A percentile compares a stretch with the other conserved stretches of the same genome.
phyloP scores from a whole-genome alignment of 768 basidiomycete species.

The Hypholoma fasciculare region DNA sequence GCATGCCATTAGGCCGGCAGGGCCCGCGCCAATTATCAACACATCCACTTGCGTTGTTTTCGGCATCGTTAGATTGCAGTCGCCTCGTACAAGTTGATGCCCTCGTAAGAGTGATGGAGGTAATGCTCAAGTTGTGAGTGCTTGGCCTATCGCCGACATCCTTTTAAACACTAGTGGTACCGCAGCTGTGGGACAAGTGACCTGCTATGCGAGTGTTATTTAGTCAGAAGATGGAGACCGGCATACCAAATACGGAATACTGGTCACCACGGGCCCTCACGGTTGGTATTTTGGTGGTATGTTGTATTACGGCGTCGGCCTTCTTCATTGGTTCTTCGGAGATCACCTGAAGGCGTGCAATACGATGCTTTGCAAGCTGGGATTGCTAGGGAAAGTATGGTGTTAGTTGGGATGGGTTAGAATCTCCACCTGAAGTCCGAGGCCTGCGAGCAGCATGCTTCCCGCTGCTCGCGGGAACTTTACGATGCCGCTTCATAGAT shows the following conservation, averaged over 20 bases:
- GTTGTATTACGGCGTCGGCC: neutral
- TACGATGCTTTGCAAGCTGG: neutral
- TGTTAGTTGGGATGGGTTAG: neutral
- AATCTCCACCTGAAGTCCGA: neutral
- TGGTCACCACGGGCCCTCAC: neutral
- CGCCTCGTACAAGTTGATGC: too few species aligned
- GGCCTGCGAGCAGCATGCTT: too few species aligned
- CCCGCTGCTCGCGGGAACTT: too few species aligned
- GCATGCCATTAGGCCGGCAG: slow-evolving; percentile 67
- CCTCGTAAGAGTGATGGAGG: too few species aligned
- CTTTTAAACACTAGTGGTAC: too few species aligned
- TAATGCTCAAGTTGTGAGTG: too few species aligned
- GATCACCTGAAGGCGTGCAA: neutral
- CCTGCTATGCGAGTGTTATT: too few species aligned
- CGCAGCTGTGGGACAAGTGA: too few species aligned
- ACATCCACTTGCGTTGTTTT: slow-evolving; percentile 47
- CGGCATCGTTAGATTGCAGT: neutral
- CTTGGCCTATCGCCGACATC: too few species aligned
- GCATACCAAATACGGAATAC: neutral
- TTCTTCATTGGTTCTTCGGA: neutral
- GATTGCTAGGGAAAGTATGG: neutral
- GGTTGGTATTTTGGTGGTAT: too few species aligned
- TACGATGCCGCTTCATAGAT: too few species aligned
- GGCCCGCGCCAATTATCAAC: slow-evolving; percentile 62
- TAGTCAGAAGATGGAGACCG: neutral